Evolutionary conservation across 331 rosid genomes (phyloP), one percentile per base, ranked within the genome.

Genomic region (Prunus yedoensis): DNA sequence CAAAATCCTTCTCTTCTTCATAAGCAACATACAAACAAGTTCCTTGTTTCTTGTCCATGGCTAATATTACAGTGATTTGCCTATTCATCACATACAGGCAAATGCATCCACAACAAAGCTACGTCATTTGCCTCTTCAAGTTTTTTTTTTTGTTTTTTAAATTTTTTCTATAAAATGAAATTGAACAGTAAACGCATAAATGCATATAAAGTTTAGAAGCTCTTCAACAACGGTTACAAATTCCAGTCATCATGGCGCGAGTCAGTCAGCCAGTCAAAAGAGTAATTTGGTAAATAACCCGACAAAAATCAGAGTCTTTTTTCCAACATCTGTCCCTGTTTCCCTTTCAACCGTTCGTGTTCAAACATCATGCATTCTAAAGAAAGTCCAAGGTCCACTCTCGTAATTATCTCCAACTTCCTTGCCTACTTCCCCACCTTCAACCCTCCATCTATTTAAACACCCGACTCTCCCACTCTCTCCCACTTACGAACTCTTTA

Each of bases 281-380:
- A 88, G 81, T 83, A 82, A 83, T 86, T 84, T 74, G 71, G 77
- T 71, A 65, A 83, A 74, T 75, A 85, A 87, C 73, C 97, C 94
- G 96, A 93, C 98, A 92, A 92, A 91, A 89, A 88, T 87, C 94
- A 83, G 85, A 80, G 81, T 72, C 89, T 75, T 85, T 78, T 88
- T 80, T 74, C 88, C 90, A 91, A 83, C 93, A 85, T 83, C 82
- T 84, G 88, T 87, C 93, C 97, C 93, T 86, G 85, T 76, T 82
- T 70, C 81, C 80, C 86, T 88, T 85, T 88, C 92, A 79, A 81
- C 82, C 77, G n/a, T 86, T 81, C 79, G 82, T 78, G 84, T 89
- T 87, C 89, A 86, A 87, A 85, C 85, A 70, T 74, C 68, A 38
- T 38, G 43, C 43, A 71, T 73, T 77, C 64, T 77, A 64, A 79